phyloP scores from a whole-genome alignment of 2,329 filamentous ascomycete species.

The Aschersonia sp. region DNA sequence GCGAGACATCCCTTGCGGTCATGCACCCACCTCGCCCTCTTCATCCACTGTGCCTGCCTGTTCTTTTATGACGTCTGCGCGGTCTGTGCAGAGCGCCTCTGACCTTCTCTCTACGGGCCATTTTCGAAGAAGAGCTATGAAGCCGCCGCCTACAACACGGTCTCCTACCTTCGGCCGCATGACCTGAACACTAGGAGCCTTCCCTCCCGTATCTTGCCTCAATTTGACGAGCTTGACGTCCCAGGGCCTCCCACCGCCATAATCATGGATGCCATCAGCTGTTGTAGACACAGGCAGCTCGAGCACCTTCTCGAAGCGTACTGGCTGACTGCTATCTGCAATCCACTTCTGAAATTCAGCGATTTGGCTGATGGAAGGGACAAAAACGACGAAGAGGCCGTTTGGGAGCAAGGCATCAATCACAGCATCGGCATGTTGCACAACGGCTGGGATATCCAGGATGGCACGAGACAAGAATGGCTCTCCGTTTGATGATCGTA shows the following conservation, averaged over 20 bases:
- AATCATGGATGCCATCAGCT: constrained; percentile 27
- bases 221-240: constrained; percentile 38
- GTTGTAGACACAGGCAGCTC: constrained; percentile 35
- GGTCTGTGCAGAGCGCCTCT: too few relatives aligned
- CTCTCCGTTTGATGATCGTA: constrained; percentile 22
- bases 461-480: constrained; percentile 59
- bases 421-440: constrained; percentile 31
- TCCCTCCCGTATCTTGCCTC: constrained; percentile 8
- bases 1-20: too few relatives aligned
- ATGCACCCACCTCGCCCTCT: too few relatives aligned
- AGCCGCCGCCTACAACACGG: constrained; percentile 23
- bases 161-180: constrained; percentile 28
- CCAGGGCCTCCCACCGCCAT: constrained; percentile 44
- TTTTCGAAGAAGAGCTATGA: constrained; percentile 22
- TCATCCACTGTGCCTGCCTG: too few relatives aligned
- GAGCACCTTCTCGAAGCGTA: constrained; percentile 41
- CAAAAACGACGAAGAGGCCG: constrained; percentile 55
- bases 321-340: constrained; percentile 35
- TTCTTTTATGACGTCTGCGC: too few relatives aligned
- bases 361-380: constrained; percentile 68
- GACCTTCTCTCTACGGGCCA: constrained; percentile 10
- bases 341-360: constrained; percentile 38
- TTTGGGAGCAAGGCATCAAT: constrained; percentile 46
- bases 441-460: constrained; percentile 56
- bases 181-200: constrained; percentile 17